Evolutionary conservation across 1,139 yeast genomes (phyloP).

Genomic region (Taiozyma sp.): DNA sequence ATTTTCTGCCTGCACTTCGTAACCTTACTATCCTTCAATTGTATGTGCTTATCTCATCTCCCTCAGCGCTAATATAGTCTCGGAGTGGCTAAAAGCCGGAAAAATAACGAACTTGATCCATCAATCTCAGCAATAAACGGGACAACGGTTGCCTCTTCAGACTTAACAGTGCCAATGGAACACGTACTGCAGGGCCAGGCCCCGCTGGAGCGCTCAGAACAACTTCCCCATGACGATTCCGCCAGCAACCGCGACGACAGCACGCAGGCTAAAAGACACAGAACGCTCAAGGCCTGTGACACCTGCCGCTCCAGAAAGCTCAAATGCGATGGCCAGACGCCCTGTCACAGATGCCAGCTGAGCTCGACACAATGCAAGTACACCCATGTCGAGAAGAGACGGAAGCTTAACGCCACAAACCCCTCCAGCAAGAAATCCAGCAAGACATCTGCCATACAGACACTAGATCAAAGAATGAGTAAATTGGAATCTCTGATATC

Average conservation of each 20-base stretch:
- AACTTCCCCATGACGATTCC: background rate
- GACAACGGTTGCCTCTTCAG: background rate
- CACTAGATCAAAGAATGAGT: constrained; percentile 16
- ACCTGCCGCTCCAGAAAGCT: constrained; percentile 20
- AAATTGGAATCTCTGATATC: constrained; percentile 16
- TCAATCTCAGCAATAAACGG: background rate
- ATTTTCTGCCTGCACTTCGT: too few relatives aligned
- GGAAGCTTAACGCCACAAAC: background rate
- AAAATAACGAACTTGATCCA: background rate
- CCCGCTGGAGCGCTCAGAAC: background rate
- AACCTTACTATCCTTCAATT: too few relatives aligned
- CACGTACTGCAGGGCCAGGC: background rate
- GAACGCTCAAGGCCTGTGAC: constrained; percentile 11
- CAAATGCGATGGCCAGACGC: constrained; percentile 20
- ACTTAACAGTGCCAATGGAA: background rate
- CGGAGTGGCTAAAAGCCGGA: background rate
- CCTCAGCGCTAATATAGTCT: too few relatives aligned
- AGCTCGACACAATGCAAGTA: constrained; percentile 8
- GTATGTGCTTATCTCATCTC: too few relatives aligned
- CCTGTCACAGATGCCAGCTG: constrained; percentile 16
- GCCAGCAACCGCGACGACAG: background rate
- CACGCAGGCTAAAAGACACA: background rate
- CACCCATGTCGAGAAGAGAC: constrained; percentile 8
- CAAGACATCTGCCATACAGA: constrained; percentile 1
- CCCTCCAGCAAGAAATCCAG: background rate